These are phyloP conservation scores for Coniochaeta sp. DNA, from an alignment of 2,329 filamentous ascomycete genomes.

Conservation along the genomic window DNA sequence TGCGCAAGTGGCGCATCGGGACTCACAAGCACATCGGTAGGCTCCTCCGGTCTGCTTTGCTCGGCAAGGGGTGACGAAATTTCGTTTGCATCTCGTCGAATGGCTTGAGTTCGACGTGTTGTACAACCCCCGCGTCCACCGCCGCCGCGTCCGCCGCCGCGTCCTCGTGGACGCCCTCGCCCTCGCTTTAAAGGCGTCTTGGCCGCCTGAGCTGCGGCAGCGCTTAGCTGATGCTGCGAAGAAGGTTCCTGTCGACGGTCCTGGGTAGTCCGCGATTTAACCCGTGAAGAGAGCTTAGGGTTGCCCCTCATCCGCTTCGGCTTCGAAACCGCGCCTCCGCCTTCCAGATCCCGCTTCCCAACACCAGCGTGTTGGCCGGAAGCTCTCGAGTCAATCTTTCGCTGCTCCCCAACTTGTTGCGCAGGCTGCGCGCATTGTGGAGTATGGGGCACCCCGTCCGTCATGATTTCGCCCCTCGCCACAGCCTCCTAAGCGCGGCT, in stretches of 20 bases:
- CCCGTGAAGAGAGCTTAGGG: not conserved
- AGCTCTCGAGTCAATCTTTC: too few species aligned
- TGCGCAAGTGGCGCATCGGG: not conserved
- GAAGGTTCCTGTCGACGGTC: not conserved
- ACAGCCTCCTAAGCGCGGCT: slow-evolving; percentile 31
- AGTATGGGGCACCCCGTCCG: not conserved
- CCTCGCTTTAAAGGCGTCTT: not conserved
- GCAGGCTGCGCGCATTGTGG: not conserved
- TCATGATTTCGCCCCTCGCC: not conserved
- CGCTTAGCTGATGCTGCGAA: not conserved
- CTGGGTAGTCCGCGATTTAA: not conserved
- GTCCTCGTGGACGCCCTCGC: not conserved
- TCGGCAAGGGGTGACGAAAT: not conserved
- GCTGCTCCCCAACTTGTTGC: not conserved
- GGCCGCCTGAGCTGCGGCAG: not conserved
- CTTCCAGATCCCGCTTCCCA: not conserved
- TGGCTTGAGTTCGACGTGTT: not conserved
- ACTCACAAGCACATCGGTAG: not conserved
- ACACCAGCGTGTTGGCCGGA: not conserved
- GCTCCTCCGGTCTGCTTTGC: not conserved
- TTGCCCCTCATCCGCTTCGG: not conserved
- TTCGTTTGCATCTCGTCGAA: not conserved
- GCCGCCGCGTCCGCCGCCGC: not conserved
- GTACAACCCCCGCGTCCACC: not conserved
- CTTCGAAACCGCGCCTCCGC: not conserved